phyloP scores from a whole-genome alignment of 2,329 filamentous ascomycete genomes.

The Penicillium thymicola region DNA sequence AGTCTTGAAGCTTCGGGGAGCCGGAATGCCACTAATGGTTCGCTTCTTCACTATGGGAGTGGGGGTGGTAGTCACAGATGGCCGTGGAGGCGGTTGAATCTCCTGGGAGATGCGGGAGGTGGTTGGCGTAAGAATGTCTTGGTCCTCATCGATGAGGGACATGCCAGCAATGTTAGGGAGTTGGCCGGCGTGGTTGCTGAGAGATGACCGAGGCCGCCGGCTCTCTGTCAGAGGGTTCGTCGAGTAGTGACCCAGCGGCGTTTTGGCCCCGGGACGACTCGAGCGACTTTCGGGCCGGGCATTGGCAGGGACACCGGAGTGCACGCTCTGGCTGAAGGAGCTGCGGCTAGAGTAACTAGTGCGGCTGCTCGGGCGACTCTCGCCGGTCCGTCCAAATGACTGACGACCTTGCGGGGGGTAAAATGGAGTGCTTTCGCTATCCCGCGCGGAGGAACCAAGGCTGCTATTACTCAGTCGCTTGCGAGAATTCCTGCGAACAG shows the following conservation, averaged over 20 bases:
- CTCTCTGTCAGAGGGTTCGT: conserved; percentile 48
- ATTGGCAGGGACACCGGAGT: conserved; percentile 34
- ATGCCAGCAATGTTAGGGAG: conserved; percentile 56
- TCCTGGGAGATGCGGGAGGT: conserved; percentile 36
- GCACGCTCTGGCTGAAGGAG: conserved; percentile 41
- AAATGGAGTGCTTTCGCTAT: conserved; percentile 37
- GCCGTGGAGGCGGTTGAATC: conserved; percentile 36
- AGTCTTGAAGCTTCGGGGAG: conserved; percentile 40
- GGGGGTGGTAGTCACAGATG: conserved; percentile 49
- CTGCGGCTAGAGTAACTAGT: conserved; percentile 55
- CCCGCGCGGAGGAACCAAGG: conserved; percentile 37
- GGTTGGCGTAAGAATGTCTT: conserved; percentile 46
- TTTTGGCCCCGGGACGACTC: conserved; percentile 59
- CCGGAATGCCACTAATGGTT: conserved; percentile 49
- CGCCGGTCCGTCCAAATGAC: conserved; percentile 48
- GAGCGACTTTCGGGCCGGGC: conserved; percentile 64
- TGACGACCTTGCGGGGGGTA: conserved; percentile 39
- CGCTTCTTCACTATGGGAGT: conserved; percentile 47
- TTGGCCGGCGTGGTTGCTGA: conserved; percentile 59
- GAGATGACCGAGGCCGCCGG: conserved; percentile 66
- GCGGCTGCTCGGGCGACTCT: conserved; percentile 70
- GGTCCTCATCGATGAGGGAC: conserved; percentile 54
- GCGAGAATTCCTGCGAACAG: conserved; percentile 48
- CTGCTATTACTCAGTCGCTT: conserved; percentile 45
- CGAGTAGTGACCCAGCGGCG: conserved; percentile 59